Base-by-base conservation (phyloP, 805 yeast species). In the Metschnikowia proteae region DNA sequence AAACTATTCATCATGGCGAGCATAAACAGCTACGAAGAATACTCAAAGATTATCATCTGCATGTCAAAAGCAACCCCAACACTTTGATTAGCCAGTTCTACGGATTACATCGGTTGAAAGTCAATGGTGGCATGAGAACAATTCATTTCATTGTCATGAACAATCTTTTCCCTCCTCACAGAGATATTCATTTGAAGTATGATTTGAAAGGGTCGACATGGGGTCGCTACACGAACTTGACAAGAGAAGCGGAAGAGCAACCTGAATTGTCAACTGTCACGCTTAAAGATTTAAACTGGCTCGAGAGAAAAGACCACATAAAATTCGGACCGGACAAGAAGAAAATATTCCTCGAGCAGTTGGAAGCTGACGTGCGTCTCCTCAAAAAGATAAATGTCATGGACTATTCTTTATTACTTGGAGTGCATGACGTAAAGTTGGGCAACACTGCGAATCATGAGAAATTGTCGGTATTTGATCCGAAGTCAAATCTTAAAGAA, bases 111-210 rank as follows among this genome's bases (percentile, higher is more conserved):
- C 74, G 99, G 51, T 84, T 94, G 43, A 90, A 92, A 65, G 84
- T 92, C 81, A 96, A 96, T 6, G 79, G 78, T 37, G 71, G 73
- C 1, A 67, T 70, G 36, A 77, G 90, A 47, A 91, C 88, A 63
- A 88, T 94, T 35, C 96, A 94, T 67, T 92, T 94, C 58, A 75
- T 94, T 47, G 97, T 94, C 31, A 94, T 94, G 99, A 94, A 94
- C 73, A 94, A 94, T 62, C 76, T 94, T 43, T 94, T 95, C 68
- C 98, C 99, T 0, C 96, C 97, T 5, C 88, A 88, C 60, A 75
- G 90, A 43, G 94, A 87, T 53, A 83, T 92, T 47, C 96, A 90
- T 64, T 70, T 79, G 37, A 87, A 90, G 37, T 94, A 81, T 66
- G 99, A 94, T 64, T 76, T 94, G 64, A 94, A 94, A 64, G 99